phyloP scores from a whole-genome alignment of 176 grass and related monocot species.

The Thalia dealbata region DNA sequence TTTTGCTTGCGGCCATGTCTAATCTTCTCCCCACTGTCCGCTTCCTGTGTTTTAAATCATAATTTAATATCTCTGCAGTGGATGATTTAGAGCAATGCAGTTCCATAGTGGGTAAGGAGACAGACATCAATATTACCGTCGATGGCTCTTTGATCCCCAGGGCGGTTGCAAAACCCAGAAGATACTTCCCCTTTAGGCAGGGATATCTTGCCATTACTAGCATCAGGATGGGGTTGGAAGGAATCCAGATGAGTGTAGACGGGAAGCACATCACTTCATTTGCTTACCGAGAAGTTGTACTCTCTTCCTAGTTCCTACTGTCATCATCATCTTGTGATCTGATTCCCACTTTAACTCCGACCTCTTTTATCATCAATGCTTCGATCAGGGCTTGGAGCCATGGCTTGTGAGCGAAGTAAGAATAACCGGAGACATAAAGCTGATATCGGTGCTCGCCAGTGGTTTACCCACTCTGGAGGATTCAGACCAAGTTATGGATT shows the following conservation, averaged over 20 bases:
- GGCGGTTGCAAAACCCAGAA: slow-evolving; percentile 34
- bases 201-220: slow-evolving; percentile 87
- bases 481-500: slow-evolving; percentile 69
- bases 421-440: slow-evolving; percentile 75
- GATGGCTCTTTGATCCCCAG: slow-evolving; percentile 28
- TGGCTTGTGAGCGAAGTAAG: slow-evolving; percentile 88
- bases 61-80: slow-evolving; percentile 28
- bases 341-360: not conserved
- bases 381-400: slow-evolving; percentile 80
- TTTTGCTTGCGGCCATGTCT: not conserved
- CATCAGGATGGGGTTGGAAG: slow-evolving; percentile 63
- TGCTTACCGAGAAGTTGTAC: slow-evolving; percentile 81
- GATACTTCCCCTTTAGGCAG: slow-evolving; percentile 81
- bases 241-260: slow-evolving; percentile 92
- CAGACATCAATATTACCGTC: slow-evolving; percentile 18
- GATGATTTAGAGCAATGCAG: slow-evolving; percentile 78
- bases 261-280: slow-evolving; percentile 98
- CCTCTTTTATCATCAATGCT: slow-evolving; percentile 5
- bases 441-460: slow-evolving; percentile 83
- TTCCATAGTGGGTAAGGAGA: slow-evolving; percentile 55
- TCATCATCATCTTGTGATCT: not conserved
- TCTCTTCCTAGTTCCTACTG: not conserved
- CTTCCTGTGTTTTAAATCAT: too few relatives aligned
- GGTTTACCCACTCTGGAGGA: slow-evolving; percentile 85
- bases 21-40: not conserved